Evolutionary conservation across 2,329 filamentous ascomycete species (phyloP).

Genomic region (Apiospora arundinis): DNA sequence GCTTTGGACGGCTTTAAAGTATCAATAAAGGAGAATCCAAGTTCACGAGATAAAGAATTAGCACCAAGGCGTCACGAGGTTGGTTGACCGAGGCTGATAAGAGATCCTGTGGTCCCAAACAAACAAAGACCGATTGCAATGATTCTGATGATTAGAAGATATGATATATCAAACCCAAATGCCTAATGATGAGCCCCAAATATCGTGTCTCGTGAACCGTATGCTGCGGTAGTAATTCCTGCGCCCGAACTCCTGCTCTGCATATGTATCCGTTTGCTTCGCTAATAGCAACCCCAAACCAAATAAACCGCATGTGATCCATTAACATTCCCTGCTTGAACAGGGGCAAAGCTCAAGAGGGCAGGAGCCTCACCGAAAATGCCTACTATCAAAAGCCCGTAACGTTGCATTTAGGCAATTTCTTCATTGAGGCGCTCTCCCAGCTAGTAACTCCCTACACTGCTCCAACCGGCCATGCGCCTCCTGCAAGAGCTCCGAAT

Average conservation of each 20-base stretch:
- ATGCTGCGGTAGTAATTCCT: background rate
- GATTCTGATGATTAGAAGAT: background rate
- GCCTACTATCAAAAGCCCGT: background rate
- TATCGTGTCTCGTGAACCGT: background rate
- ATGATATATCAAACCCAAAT: background rate
- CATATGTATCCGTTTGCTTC: background rate
- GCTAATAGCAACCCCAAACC: background rate
- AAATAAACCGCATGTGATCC: background rate
- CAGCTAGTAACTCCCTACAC: slow-evolving; percentile 63
- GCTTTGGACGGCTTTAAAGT: background rate
- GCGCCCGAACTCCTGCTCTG: background rate
- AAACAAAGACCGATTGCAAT: background rate
- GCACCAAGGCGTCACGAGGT: background rate
- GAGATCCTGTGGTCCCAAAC: background rate
- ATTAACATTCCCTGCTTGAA: background rate
- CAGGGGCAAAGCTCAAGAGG: background rate
- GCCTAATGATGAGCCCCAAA: background rate
- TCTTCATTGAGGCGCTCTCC: slow-evolving; percentile 5
- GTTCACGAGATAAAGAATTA: background rate
- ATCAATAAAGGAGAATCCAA: background rate
- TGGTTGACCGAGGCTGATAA: background rate
- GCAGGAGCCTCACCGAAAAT: background rate
- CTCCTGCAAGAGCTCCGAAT: slow-evolving; percentile 77
- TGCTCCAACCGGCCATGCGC: slow-evolving; percentile 73
- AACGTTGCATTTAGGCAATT: background rate